Base-by-base conservation (phyloP, 2,329 filamentous ascomycete genomes). In the Epichloe brachyelytri region DNA sequence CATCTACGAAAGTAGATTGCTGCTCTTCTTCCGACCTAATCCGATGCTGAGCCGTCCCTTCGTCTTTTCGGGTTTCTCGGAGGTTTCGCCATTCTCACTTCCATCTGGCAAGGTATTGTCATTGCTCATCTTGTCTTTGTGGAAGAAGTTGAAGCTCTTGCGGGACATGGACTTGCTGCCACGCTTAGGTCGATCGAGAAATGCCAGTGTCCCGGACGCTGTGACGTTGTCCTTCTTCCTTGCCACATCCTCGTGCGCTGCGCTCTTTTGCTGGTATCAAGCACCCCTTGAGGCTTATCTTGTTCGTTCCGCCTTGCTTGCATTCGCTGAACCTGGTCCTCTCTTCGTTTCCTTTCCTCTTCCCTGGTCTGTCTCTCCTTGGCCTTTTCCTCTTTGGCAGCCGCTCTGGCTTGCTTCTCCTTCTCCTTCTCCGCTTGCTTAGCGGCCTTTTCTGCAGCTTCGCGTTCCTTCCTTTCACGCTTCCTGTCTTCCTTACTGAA, bases 131-230 rank as follows among this genome's bases (percentile, higher is more conserved):
- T 70, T 75, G 54, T 78, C 75, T 54, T 78, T 80, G 58, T 75
- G 72, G 38, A 83, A 68, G 61, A 86, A 85, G 34, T 77, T 78
- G 60, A 87, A 83, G 57, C 86, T 85, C 66, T 85, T 88, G 55
- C 83, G 80, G 46, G 86, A 79, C 71, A 95, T 77, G 56, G 86
- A 89, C 70, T 87, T 91, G 65, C 83, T 88, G 10, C 80, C 80
- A 50, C 83, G 76, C 58, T 82, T 79, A 56, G 86, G 82, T 43
- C 86, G 76, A 59, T 79, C 80, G 41, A 93, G 69, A 33, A 80
- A 72, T 5, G 73, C 70, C 33, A 64, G 63, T 48, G 60, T 63
- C 54, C 64, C 74, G 61, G 60, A 74, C 15, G 62, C 58, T 14
- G 19, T 26, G n/a, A 63, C 65, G 30, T 54, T 44, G 37, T 70